Percentiles rank a stretch among this genome's conserved stretches.
Evolutionary conservation across 2,329 filamentous ascomycete genomes (phyloP).

Genomic region (Diatrype stigma): DNA sequence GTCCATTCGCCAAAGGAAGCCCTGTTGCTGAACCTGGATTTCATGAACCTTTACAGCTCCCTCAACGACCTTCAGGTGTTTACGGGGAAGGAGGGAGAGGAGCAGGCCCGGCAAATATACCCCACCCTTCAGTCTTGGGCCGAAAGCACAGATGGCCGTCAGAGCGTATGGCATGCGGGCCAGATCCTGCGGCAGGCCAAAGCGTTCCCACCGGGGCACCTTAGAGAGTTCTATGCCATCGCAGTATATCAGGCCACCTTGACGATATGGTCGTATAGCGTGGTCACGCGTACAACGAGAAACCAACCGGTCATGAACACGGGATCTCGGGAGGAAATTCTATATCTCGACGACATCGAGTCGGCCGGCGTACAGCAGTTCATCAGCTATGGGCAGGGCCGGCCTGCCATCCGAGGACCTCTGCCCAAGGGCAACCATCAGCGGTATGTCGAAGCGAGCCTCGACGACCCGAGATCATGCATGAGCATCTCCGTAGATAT

Average conservation of each 20-base stretch:
- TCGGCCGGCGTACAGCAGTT: constrained; percentile 52
- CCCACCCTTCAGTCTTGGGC: constrained; percentile 57
- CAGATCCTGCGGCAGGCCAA: constrained; percentile 61
- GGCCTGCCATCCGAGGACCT: constrained; percentile 43
- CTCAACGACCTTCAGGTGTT: constrained; percentile 64
- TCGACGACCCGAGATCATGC: constrained; percentile 54
- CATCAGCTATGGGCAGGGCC: constrained; percentile 50
- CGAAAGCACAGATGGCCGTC: constrained; percentile 49
- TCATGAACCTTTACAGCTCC: constrained; percentile 61
- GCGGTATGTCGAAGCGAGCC: constrained; percentile 28
- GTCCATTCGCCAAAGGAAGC: constrained; percentile 42
- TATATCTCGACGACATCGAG: constrained; percentile 56
- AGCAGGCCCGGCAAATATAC: constrained; percentile 58
- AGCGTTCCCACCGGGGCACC: constrained; percentile 44
- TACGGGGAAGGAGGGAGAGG: constrained; percentile 62
- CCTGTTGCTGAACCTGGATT: constrained; percentile 49
- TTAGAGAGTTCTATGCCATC: constrained; percentile 65
- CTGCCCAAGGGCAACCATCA: not conserved
- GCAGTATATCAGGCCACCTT: constrained; percentile 65
- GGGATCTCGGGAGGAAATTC: constrained; percentile 33
- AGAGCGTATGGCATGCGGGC: constrained; percentile 64
- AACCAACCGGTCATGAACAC: constrained; percentile 21
- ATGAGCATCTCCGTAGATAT: constrained; percentile 57
- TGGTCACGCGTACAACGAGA: constrained; percentile 45
- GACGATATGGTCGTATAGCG: constrained; percentile 65